Evolutionary conservation across 1,284 basidiomycete genomes (phyloP), one percentile per base, ranked within the genome.

Genomic region (Phellopilus nigrolimitatus): DNA sequence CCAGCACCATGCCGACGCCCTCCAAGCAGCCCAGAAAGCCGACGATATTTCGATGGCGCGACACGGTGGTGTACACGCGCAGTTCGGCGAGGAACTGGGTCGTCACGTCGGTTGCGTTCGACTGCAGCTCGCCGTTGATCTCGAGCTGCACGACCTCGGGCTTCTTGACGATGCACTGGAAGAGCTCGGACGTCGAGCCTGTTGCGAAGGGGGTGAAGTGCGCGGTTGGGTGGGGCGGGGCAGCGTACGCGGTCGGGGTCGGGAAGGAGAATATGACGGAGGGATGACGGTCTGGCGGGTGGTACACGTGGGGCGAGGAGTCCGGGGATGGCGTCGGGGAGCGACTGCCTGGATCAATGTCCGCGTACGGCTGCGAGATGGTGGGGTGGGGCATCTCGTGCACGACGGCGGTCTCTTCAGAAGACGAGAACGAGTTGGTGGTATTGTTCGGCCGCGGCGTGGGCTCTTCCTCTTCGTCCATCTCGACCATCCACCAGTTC

Each of bases 401-500:
- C 51, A 53, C 72, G 31, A 79, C 73, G 1, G 63, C 65, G 0
- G 78, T 78, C 47, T 81, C 78, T 36, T 79, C 75, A 2, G 76
- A 74, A n/a, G 72, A 70, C 0, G 73, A 66, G 59, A 74, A 75
- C 8, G 71, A 67, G 47, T 72, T 69, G 10, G 68, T 53, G 1
- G 71, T 66, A 8, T 61, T 49, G 54, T 67, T 67, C n/a, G 62
- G 44, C 17, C 36, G 31, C n/a, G 67, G 65, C 4, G 8, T 27
- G 28, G 42, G 10, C 37, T 79, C 71, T 31, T 81, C 78, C 47
- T 85, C 76, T 54, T 84, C 73, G 60, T 88, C 77, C 66, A 88
- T 79, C 60, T 88, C 85, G 60, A 88, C 86, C 64, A 86, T 84
- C 87, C 87, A 89, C 86, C 86, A 89, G 59, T 89, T 89, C 72